A percentile compares a stretch with the other conserved stretches of the same genome.
Evolutionary conservation across 2,329 filamentous ascomycete species (phyloP).

Genomic region (Epichloe gansuensis): DNA sequence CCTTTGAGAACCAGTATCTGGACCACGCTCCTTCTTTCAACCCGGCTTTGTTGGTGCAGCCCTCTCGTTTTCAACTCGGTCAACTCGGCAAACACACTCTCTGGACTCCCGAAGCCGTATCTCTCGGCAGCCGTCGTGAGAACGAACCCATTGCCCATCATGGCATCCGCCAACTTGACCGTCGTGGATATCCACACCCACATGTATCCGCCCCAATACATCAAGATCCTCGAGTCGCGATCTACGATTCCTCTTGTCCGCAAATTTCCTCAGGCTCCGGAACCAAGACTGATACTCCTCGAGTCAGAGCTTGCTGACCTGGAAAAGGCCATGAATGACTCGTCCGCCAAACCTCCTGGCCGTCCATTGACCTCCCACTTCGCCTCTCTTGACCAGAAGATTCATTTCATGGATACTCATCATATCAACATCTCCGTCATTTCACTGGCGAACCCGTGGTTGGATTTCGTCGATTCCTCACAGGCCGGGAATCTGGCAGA

Average conservation of each 20-base stretch:
- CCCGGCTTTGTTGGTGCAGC: background rate
- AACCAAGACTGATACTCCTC: constrained; percentile 56
- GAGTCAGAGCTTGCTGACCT: constrained; percentile 35
- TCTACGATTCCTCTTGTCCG: constrained; percentile 58
- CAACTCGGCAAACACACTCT: background rate
- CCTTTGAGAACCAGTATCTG: background rate
- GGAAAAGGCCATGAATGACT: constrained; percentile 40
- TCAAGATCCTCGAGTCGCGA: constrained; percentile 47
- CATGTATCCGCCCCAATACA: constrained; percentile 55
- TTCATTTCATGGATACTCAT: constrained; percentile 81
- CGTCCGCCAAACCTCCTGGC: constrained; percentile 50
- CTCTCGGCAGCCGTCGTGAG: background rate
- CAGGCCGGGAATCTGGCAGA: constrained; percentile 52
- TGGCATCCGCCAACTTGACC: constrained; percentile 21
- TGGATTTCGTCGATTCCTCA: constrained; percentile 61
- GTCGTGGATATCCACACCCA: constrained; percentile 59
- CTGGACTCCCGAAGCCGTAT: background rate
- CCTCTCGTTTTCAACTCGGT: background rate
- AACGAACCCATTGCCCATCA: constrained; percentile 7
- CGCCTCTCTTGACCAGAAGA: constrained; percentile 66
- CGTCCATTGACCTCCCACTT: constrained; percentile 77
- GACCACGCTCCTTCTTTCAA: background rate
- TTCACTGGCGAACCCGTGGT: constrained; percentile 85
- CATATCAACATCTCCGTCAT: constrained; percentile 73
- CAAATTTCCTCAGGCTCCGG: constrained; percentile 42